Percentiles rank a stretch among this genome's conserved stretches.
phyloP scores from a whole-genome alignment of 805 yeast genomes.

The Metschnikowia gelsemii region DNA sequence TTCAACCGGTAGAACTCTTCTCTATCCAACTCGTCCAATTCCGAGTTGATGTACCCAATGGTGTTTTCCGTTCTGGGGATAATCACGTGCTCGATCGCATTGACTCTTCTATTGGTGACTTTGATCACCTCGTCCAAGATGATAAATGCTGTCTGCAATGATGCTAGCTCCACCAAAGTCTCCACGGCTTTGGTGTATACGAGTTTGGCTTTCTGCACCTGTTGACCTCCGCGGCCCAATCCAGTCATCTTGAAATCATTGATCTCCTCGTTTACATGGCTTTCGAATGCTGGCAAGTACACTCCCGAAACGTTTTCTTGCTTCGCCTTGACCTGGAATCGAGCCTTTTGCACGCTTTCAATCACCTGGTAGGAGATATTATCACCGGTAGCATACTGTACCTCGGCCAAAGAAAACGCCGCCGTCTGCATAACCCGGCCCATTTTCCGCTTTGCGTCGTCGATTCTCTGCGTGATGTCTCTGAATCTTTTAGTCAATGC shows the following conservation, averaged over 20 bases:
- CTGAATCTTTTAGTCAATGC: slow-evolving; percentile 95
- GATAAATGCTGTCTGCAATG: slow-evolving; percentile 94
- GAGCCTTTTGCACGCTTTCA: slow-evolving; percentile 86
- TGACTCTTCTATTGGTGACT: slow-evolving; percentile 96
- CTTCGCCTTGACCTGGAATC: slow-evolving; percentile 86
- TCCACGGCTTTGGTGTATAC: slow-evolving; percentile 97
- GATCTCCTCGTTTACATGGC: slow-evolving; percentile 75
- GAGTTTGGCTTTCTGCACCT: slow-evolving; percentile 88
- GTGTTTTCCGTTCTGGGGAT: slow-evolving; percentile 98
- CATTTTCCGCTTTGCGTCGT: slow-evolving; percentile 95
- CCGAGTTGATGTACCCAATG: slow-evolving; percentile 86
- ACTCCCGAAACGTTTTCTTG: slow-evolving; percentile 98
- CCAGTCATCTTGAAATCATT: slow-evolving; percentile 97
- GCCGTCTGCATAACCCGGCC: slow-evolving; percentile 98
- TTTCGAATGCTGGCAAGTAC: slow-evolving; percentile 86
- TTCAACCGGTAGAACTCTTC: slow-evolving; percentile 96
- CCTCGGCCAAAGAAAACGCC: slow-evolving; percentile 95
- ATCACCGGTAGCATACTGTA: slow-evolving; percentile 95
- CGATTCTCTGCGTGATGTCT: slow-evolving; percentile 91
- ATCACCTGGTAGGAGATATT: slow-evolving; percentile 94
- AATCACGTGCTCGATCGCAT: slow-evolving; percentile 97
- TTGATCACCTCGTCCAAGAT: slow-evolving; percentile 96
- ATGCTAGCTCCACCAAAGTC: slow-evolving; percentile 91
- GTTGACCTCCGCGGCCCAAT: slow-evolving; percentile 97
- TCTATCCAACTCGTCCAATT: slow-evolving; percentile 95